phyloP scores from a whole-genome alignment of 1,284 basidiomycete genomes.

The Ustilago sp. region DNA sequence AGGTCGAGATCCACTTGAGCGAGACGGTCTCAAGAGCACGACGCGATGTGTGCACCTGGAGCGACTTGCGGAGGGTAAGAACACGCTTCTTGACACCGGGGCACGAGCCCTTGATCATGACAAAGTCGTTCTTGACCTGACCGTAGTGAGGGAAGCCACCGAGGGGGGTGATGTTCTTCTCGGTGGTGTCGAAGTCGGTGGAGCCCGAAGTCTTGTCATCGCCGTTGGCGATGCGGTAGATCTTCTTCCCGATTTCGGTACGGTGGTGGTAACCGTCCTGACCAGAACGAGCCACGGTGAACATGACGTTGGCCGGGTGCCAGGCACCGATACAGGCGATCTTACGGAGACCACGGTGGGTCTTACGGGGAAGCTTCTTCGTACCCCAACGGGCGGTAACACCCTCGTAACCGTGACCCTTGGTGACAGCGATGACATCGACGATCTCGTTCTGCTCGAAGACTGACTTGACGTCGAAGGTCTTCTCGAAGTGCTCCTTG shows the following conservation, averaged over 20 bases:
- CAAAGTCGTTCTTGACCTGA: conserved; percentile 97
- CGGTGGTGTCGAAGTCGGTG: conserved; percentile 74
- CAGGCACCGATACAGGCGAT: conserved; percentile 98
- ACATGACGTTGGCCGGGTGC: conserved; percentile 99
- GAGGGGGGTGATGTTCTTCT: conserved; percentile 95
- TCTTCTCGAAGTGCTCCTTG: conserved; percentile 96
- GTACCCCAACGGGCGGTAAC: conserved; percentile 99
- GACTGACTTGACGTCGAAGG: conserved; percentile 83
- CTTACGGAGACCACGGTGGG: conserved; percentile 99
- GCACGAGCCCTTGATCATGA: conserved; percentile 82
- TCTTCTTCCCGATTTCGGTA: conserved; percentile 92
- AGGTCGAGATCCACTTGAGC: conserved; percentile 99
- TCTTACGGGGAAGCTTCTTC: conserved; percentile 98
- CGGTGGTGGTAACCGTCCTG: conserved; percentile 99
- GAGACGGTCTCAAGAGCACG: conserved; percentile 87
- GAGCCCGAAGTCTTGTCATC: conserved; percentile 85
- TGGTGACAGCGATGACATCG: conserved; percentile 97
- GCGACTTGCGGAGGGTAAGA: conserved; percentile 75
- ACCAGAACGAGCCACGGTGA: conserved; percentile 99
- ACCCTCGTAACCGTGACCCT: conserved; percentile 99
- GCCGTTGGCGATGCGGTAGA: conserved; percentile 90
- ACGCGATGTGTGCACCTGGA: conserved; percentile 68
- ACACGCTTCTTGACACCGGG: conserved; percentile 98
- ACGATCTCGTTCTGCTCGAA: conserved; percentile 98
- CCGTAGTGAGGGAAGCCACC: conserved; percentile 99